Evolutionary conservation across 257 asterid genomes (phyloP), one percentile per base, ranked within the genome.

Genomic region (Craterostigma plantagineum): DNA sequence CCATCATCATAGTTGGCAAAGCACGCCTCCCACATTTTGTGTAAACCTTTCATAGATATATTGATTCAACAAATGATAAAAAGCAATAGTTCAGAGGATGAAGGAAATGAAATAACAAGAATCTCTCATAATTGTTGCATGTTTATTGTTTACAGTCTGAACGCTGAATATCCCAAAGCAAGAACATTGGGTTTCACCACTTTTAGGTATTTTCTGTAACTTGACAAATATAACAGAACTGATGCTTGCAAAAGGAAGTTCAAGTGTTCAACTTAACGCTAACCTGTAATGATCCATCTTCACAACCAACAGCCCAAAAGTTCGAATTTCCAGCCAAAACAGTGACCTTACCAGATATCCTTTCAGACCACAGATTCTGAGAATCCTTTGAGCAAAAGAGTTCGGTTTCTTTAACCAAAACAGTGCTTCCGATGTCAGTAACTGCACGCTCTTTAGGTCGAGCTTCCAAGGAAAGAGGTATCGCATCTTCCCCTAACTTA

Each of bases 221-320:
- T 23, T 2, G 4, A 23, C 30, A 23, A 2, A 23, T 23, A 23
- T 23, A 23, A 23, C 6, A 23, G 6, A 23, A 23, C 6, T 6
- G 30, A 23, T 23, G 30, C 30, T 23, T 42, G 8, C 27, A 14
- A 51, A 34, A 11, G 12, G 38, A 11, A 46, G 23, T 38, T 18
- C n/a, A n/a, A n/a, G n/a, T n/a, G n/a, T n/a, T n/a, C 17, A 10
- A 49, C 48, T 48, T 55, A 41, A 39, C 16, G 53, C 71, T 52
- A 63, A 79, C 98, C 94, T 90, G 98, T 50, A 90, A 65, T 14
- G 83, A 77, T 58, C 98, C 98, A 65, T 83, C 98, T 60, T 90
- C 95, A 70, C 92, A 79, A 9, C 98, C 95, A 41, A 79, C 92
- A 33, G 91, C 95, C 98, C 98, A 90, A 52, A 90, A 90, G 73